These are phyloP conservation scores for Podila epigama DNA, from an alignment of 192 early-diverging fungal species.

Conservation along the genomic window DNA sequence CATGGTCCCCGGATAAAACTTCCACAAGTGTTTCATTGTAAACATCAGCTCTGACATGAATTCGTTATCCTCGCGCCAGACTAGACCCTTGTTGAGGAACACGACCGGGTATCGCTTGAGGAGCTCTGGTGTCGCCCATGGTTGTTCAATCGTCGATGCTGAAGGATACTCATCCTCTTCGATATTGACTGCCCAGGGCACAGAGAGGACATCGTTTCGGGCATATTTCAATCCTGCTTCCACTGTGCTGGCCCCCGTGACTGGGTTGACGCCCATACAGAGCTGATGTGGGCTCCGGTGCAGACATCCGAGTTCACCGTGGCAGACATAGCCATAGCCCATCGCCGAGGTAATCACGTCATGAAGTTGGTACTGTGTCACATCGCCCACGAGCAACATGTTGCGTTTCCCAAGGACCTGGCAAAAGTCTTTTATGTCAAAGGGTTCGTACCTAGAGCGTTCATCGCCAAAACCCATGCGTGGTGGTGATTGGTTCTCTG, in stretches of 20 bases:
- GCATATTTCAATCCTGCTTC: slow-evolving; percentile 32
- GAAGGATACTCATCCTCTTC: slow-evolving; percentile 39
- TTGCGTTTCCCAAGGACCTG: slow-evolving; percentile 36
- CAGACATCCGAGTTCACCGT: slow-evolving; percentile 62
- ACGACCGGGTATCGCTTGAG: slow-evolving; percentile 39
- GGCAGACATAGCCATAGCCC: slow-evolving; percentile 55
- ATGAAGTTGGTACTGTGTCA: slow-evolving; percentile 59
- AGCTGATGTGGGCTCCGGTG: slow-evolving; percentile 38
- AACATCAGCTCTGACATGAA: slow-evolving; percentile 53
- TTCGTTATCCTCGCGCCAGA: slow-evolving; percentile 49
- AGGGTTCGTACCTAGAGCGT: slow-evolving; percentile 14
- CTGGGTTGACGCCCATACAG: slow-evolving; percentile 4
- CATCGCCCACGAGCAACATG: slow-evolving; percentile 58
- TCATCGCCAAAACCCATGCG: slow-evolving; percentile 28
- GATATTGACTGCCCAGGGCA: slow-evolving; percentile 30
- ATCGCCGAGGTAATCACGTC: slow-evolving; percentile 58
- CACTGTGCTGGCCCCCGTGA: background rate
- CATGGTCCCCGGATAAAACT: slow-evolving; percentile 42
- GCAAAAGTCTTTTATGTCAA: slow-evolving; percentile 45
- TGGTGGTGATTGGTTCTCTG: background rate
- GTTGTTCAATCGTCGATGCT: slow-evolving; percentile 47
- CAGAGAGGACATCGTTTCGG: slow-evolving; percentile 61
- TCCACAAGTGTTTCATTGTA: slow-evolving; percentile 50
- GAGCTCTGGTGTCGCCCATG: slow-evolving; percentile 42
- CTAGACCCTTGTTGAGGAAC: slow-evolving; percentile 55